Conservation (phyloP, 495 filamentous ascomycete species). For the Daldinia grandis region DNA sequence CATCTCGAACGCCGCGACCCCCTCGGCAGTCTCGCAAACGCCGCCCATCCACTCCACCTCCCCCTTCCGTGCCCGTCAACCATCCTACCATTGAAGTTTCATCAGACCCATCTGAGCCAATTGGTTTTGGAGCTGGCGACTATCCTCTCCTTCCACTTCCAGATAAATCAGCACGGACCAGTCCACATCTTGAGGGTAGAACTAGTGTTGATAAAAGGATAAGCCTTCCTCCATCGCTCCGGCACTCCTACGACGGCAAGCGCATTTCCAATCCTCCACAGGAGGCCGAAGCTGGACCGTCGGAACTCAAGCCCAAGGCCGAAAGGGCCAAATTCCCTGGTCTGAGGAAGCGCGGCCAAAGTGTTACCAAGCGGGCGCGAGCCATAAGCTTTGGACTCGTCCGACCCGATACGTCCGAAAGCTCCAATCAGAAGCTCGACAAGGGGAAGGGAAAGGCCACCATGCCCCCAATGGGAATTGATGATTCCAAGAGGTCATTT, state of each 20-base stretch:
- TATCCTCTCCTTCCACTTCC: conserved; percentile 75
- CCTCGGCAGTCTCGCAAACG: conserved; percentile 38
- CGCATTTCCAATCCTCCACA: conserved; percentile 48
- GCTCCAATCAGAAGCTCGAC: conserved; percentile 43
- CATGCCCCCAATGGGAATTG: conserved; percentile 48
- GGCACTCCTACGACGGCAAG: conserved; percentile 59
- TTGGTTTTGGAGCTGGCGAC: conserved; percentile 61
- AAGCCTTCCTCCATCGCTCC: conserved; percentile 68
- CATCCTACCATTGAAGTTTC: conserved; percentile 51
- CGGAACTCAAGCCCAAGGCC: conserved; percentile 47
- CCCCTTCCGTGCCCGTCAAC: conserved; percentile 57
- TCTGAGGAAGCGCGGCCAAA: conserved; percentile 44
- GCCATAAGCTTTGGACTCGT: conserved; percentile 49
- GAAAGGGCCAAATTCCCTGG: conserved; percentile 28
- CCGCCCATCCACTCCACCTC: conserved; percentile 57
- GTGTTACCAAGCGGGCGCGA: conserved; percentile 43
- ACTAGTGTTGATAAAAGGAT: conserved; percentile 72
- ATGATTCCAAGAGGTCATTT: conserved; percentile 45
- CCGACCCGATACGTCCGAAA: conserved; percentile 31
- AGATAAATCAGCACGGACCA: conserved; percentile 68
- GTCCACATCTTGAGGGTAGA: conserved; percentile 71
- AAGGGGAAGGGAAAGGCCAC: conserved; percentile 59
- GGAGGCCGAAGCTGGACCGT: conserved; percentile 44
- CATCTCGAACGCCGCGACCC: conserved; percentile 34
- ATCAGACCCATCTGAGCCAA: conserved; percentile 43